Conservation (phyloP, 1,284 basidiomycete species). For the Sanguinoderma infundibulare region DNA sequence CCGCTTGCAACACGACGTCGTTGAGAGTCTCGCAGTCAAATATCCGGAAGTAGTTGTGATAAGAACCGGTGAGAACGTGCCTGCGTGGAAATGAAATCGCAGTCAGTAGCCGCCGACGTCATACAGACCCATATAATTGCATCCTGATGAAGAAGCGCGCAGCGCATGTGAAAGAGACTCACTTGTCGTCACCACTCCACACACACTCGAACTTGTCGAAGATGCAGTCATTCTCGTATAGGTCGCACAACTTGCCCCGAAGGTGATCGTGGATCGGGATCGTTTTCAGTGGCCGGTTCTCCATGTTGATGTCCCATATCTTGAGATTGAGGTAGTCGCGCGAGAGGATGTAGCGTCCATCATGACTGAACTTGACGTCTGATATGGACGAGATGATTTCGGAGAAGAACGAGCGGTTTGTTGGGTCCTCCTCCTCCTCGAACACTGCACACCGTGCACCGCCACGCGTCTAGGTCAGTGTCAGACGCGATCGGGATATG, state of each 20-base stretch:
- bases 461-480: slow-evolving; percentile 9
- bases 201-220: slow-evolving; percentile 99
- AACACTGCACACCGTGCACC: slow-evolving; percentile 65
- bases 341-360: slow-evolving; percentile 96
- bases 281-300: slow-evolving; percentile 94
- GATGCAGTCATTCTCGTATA: slow-evolving; percentile 99
- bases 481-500: slow-evolving; percentile 5
- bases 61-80: slow-evolving; percentile 95
- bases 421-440: slow-evolving; percentile 98
- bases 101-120: neutral
- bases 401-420: slow-evolving; percentile 99
- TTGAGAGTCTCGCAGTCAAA: slow-evolving; percentile 92
- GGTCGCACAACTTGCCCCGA: slow-evolving; percentile 95
- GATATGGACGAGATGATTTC: slow-evolving; percentile 99
- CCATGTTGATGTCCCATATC: slow-evolving; percentile 99
- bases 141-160: neutral
- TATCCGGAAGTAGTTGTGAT: slow-evolving; percentile 99
- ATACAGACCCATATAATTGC: neutral
- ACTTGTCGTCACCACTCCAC: slow-evolving; percentile 96
- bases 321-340: slow-evolving; percentile 98
- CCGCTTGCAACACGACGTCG: slow-evolving; percentile 96
- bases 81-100: slow-evolving; percentile 45
- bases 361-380: slow-evolving; percentile 98
- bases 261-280: slow-evolving; percentile 99
- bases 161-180: slow-evolving; percentile 42